Evolutionary conservation across 352 stramenopile genomes (phyloP).

Genomic region (Phytophthora brassicae): DNA sequence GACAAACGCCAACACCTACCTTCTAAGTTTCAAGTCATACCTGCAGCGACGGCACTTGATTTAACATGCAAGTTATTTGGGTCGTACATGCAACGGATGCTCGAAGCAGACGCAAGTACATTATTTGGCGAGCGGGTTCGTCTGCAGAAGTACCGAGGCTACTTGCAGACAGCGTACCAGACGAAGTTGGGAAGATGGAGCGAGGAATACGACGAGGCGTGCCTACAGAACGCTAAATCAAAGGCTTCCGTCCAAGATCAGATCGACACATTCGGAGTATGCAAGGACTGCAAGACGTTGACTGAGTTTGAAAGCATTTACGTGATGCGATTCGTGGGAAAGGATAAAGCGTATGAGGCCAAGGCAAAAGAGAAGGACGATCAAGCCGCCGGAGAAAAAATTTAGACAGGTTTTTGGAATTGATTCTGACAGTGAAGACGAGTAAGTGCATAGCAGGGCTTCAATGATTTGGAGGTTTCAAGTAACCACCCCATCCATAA

Average conservation of each 20-base stretch:
- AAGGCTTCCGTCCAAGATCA: slow-evolving; percentile 1
- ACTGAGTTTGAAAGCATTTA: slow-evolving; percentile 1
- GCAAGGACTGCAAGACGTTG: not conserved
- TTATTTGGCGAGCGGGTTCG: not conserved
- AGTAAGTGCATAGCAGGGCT: not conserved
- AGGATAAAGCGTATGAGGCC: not conserved
- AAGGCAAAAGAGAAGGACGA: not conserved
- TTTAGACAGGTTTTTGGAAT: not conserved
- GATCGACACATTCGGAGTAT: slow-evolving; percentile 1
- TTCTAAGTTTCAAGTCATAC: not conserved
- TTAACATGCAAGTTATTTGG: not conserved
- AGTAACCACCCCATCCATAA: too few species aligned
- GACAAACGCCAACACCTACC: not conserved
- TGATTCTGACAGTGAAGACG: slow-evolving; percentile 4
- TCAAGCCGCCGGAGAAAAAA: not conserved
- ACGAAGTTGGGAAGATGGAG: not conserved
- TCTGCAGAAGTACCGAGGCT: not conserved
- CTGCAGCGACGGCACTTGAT: too few species aligned
- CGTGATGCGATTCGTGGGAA: not conserved
- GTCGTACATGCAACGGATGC: not conserved
- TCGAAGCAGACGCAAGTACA: not conserved
- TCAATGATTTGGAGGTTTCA: not conserved
- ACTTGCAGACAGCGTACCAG: not conserved
- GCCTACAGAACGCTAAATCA: too few species aligned
- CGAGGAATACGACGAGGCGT: too few species aligned